Evolutionary conservation across 495 filamentous ascomycete genomes (phyloP).

Genomic region (Neurospora sp.): DNA sequence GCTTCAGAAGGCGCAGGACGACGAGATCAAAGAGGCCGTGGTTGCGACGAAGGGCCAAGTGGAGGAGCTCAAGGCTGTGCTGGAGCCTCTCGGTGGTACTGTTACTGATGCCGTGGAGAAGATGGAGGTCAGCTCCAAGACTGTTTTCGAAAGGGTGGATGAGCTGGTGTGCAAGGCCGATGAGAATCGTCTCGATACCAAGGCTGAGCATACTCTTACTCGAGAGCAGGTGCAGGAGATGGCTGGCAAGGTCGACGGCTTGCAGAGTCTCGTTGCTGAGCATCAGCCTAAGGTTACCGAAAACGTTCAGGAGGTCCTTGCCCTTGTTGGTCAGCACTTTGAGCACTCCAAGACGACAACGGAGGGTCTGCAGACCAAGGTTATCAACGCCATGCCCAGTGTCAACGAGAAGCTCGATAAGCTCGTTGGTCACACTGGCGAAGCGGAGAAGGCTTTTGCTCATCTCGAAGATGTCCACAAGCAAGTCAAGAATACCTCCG

Average conservation of each 20-base stretch:
- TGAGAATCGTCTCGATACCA: constrained; percentile 59
- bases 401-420: constrained; percentile 82
- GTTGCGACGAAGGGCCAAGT: constrained; percentile 62
- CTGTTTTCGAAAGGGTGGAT: constrained; percentile 68
- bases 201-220: constrained; percentile 66
- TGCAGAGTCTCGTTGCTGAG: constrained; percentile 66
- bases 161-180: constrained; percentile 68
- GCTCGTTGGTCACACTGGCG: constrained; percentile 57
- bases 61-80: constrained; percentile 73
- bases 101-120: constrained; percentile 78
- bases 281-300: constrained; percentile 79
- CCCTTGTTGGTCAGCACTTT: constrained; percentile 70
- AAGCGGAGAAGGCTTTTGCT: constrained; percentile 39
- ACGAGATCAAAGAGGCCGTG: constrained; percentile 54
- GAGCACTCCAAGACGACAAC: constrained; percentile 50
- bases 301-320: constrained; percentile 71
- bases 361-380: constrained; percentile 41
- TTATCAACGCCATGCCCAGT: constrained; percentile 38
- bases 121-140: constrained; percentile 63
- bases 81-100: constrained; percentile 74
- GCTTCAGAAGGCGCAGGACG: constrained; percentile 52
- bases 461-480: constrained; percentile 75
- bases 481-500: constrained; percentile 78
- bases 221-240: constrained; percentile 65
- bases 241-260: constrained; percentile 57